phyloP scores from a whole-genome alignment of 2,329 filamentous ascomycete genomes.

The Colletotrichum cordylinicola region DNA sequence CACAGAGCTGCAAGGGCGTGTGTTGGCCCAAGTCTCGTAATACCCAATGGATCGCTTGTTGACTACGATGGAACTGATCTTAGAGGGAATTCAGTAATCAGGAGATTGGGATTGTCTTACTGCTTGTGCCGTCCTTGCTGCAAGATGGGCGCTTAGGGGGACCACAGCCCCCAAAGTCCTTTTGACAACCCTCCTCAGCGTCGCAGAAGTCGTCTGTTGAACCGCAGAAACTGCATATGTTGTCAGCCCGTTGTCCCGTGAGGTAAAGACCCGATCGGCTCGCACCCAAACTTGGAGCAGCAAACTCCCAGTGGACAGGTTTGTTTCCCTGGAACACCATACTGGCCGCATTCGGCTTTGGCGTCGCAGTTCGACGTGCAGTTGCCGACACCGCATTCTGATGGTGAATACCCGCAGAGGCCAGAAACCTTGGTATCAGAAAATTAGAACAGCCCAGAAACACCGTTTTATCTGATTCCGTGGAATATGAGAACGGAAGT shows the following conservation, averaged over 20 bases:
- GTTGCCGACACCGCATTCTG: background rate
- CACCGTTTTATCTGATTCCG: background rate
- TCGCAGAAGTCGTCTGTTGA: background rate
- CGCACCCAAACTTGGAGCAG: conserved; percentile 30
- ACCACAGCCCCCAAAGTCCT: background rate
- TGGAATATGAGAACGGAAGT: background rate
- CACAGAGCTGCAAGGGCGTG: conserved; percentile 22
- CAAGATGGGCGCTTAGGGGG: background rate
- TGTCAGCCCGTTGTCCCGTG: background rate
- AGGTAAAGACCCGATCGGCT: background rate
- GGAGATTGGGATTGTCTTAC: no score
- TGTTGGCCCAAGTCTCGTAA: conserved; percentile 36
- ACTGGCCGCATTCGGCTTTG: conserved; percentile 39
- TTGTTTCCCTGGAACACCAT: conserved; percentile 21
- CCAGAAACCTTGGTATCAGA: background rate
- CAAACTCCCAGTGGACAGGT: conserved; percentile 36
- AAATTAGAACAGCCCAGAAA: background rate
- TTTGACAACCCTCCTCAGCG: background rate
- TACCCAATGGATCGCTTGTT: conserved; percentile 34
- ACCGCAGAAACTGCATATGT: background rate
- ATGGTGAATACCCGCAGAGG: background rate
- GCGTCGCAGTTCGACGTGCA: conserved; percentile 40
- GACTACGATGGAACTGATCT: background rate
- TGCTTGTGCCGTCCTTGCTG: background rate
- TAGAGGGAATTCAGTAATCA: no score